Evolutionary conservation across 768 basidiomycete genomes (phyloP).

Genomic region (Termitomyces sp.): DNA sequence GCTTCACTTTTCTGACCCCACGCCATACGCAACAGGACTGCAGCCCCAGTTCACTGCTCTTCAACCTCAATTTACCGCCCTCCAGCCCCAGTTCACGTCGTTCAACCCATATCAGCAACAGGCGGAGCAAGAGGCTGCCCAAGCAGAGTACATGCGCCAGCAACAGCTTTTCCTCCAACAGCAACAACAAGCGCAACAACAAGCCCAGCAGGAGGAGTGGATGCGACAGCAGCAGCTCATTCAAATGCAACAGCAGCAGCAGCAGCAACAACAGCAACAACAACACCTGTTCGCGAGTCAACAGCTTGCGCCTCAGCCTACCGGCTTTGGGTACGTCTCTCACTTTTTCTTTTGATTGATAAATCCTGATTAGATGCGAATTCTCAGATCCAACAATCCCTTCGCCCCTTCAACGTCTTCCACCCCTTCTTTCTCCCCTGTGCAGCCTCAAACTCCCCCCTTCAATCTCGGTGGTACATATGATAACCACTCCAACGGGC

Average conservation of each 20-base stretch:
- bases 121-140: conserved; percentile 81
- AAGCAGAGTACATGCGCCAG: conserved; percentile 73
- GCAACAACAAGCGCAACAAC: conserved; percentile 47
- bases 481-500: conserved; percentile 46
- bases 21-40: conserved; percentile 52
- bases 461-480: conserved; percentile 76
- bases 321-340: conserved; percentile 68
- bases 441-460: conserved; percentile 36
- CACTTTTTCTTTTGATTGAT: conserved; percentile 14
- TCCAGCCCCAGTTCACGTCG: conserved; percentile 85
- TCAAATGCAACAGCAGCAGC: conserved; percentile 52
- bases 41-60: conserved; percentile 53
- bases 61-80: conserved; percentile 46
- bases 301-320: conserved; percentile 47
- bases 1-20: conserved; percentile 62
- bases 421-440: conserved; percentile 25
- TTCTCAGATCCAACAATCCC: conserved; percentile 90
- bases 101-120: conserved; percentile 96
- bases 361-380: conserved; percentile 11
- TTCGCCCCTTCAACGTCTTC: conserved; percentile 60
- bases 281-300: conserved; percentile 32
- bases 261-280: conserved; percentile 55
- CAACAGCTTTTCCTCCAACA: conserved; percentile 65
- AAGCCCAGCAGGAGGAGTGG: conserved; percentile 44
- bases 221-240: conserved; percentile 39